Evolutionary conservation across 83 land plant species (phyloP).

Genomic region (Picea abies): DNA sequence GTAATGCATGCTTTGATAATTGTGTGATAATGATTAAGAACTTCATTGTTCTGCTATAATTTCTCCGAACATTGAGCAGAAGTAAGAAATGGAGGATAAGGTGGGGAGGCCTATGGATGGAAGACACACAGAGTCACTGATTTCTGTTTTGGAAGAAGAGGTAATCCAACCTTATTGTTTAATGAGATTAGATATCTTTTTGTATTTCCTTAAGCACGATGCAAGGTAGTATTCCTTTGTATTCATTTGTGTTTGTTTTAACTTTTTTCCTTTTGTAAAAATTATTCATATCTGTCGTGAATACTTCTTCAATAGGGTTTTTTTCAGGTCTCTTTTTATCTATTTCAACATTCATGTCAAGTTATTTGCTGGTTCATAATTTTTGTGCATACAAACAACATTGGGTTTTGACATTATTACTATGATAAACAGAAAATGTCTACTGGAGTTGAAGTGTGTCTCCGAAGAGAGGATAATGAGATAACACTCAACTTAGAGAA

Average conservation of each 20-base stretch:
- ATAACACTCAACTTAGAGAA: slow-evolving; percentile 19
- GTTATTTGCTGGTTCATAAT: background rate
- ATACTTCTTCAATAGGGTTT: no score
- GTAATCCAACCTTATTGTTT: background rate
- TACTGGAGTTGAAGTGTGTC: background rate
- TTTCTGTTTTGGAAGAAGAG: background rate
- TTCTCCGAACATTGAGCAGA: background rate
- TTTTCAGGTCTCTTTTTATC: background rate
- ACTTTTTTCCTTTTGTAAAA: no score
- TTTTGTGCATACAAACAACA: background rate
- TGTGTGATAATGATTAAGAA: no score
- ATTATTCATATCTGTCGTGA: no score
- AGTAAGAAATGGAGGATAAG: background rate
- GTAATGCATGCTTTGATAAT: no score
- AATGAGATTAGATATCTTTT: background rate
- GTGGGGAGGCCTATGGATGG: background rate
- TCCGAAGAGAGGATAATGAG: background rate
- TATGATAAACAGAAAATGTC: background rate
- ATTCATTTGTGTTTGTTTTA: no score
- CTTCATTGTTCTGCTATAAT: background rate
- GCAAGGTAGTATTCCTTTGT: no score
- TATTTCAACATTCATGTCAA: background rate
- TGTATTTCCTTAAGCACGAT: no score
- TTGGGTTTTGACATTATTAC: background rate
- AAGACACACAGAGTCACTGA: background rate